These are phyloP conservation scores for Nepenthes alata DNA, from an alignment of 179 eudicot genomes.

Conservation along the genomic window DNA sequence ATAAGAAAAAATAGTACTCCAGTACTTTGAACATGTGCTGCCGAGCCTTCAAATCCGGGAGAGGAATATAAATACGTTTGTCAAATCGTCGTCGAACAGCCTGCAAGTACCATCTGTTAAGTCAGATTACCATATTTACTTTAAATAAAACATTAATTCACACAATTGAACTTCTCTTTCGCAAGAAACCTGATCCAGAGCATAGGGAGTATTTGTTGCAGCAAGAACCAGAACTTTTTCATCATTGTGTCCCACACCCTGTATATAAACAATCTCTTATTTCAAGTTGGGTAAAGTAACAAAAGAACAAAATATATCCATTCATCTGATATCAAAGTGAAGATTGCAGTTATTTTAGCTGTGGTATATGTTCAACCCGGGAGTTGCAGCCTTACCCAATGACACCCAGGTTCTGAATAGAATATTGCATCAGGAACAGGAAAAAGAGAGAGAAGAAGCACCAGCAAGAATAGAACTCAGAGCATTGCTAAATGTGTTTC, in stretches of 20 bases:
- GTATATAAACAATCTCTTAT: constrained; percentile 3
- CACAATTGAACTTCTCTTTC: not conserved
- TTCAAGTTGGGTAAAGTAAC: too few relatives aligned
- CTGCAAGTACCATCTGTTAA: constrained; percentile 25
- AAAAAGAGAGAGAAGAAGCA: too few relatives aligned
- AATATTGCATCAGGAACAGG: too few relatives aligned
- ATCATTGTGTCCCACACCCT: constrained; percentile 97
- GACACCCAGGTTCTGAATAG: too few relatives aligned
- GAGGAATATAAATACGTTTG: constrained; percentile 95
- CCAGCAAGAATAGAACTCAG: too few relatives aligned
- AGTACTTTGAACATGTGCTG: constrained; percentile 94
- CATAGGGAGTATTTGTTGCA: constrained; percentile 95
- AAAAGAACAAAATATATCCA: too few relatives aligned
- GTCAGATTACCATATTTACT: constrained; percentile 2
- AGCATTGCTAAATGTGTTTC: too few relatives aligned
- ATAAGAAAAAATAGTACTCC: not conserved
- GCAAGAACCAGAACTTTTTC: constrained; percentile 98
- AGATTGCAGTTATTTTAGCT: too few relatives aligned
- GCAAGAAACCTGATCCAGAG: constrained; percentile 72
- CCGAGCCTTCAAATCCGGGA: constrained; percentile 92
- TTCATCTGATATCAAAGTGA: too few relatives aligned
- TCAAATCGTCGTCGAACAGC: constrained; percentile 94
- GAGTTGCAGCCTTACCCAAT: too few relatives aligned
- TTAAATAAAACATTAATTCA: not conserved
- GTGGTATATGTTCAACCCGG: too few relatives aligned